These are phyloP conservation scores for Cystobasidium sp. DNA, from an alignment of 1,284 basidiomycete species.

Conservation along the genomic window DNA sequence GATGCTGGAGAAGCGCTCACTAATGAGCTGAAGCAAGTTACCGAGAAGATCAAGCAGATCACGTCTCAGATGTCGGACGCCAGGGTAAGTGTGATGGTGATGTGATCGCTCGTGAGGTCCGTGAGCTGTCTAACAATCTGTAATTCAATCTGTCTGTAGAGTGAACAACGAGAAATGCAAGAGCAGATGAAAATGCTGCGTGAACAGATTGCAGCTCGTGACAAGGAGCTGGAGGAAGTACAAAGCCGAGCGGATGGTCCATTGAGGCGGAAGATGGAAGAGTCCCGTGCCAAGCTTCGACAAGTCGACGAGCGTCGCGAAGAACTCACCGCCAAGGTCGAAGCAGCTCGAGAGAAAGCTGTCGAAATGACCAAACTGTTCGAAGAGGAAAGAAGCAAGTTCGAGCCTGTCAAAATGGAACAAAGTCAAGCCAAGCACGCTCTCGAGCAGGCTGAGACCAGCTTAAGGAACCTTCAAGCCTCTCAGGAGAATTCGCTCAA, in stretches of 20 bases:
- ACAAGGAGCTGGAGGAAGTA: slow-evolving; percentile 15
- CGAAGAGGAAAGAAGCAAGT: slow-evolving; percentile 11
- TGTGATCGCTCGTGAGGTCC: no score
- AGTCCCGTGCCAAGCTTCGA: slow-evolving; percentile 43
- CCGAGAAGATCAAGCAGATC: slow-evolving; percentile 62
- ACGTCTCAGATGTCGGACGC: slow-evolving; percentile 66
- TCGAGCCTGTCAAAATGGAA: slow-evolving; percentile 10
- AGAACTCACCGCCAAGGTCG: background rate
- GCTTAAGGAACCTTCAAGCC: slow-evolving; percentile 12
- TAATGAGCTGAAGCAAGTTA: slow-evolving; percentile 50
- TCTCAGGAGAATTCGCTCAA: slow-evolving; percentile 25
- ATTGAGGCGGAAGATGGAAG: background rate
- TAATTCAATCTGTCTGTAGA: background rate
- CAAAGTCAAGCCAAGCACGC: slow-evolving; percentile 5
- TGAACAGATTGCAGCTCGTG: background rate
- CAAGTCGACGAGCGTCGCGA: slow-evolving; percentile 48
- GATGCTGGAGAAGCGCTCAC: slow-evolving; percentile 4
- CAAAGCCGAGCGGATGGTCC: background rate
- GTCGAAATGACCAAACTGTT: slow-evolving; percentile 3
- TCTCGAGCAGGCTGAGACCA: slow-evolving; percentile 6
- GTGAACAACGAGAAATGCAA: slow-evolving; percentile 21
- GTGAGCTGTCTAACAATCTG: no score
- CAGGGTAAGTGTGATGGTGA: slow-evolving; percentile 57
- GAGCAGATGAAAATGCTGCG: slow-evolving; percentile 8
- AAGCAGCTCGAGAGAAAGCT: slow-evolving; percentile 2